Percentiles rank a stretch among this genome's conserved stretches.
phyloP scores from a whole-genome alignment of 2,329 filamentous ascomycete species.

The Cercospora sp. region DNA sequence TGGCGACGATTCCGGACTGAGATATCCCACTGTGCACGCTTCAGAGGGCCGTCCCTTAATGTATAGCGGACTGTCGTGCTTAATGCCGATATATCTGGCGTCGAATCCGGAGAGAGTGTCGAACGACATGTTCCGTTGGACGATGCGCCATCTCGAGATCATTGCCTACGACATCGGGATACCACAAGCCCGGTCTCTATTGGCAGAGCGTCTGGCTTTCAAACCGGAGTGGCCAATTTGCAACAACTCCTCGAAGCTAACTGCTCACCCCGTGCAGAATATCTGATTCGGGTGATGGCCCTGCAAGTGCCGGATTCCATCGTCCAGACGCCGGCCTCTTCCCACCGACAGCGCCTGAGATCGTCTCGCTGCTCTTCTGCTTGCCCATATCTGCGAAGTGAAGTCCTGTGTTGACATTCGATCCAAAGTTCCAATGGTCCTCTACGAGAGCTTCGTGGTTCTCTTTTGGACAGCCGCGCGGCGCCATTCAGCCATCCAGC shows the following conservation, averaged over 20 bases:
- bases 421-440: no score
- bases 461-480: background rate
- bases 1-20: constrained; percentile 6
- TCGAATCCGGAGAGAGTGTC: constrained; percentile 9
- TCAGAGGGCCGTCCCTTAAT: background rate
- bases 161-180: constrained; percentile 7
- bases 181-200: background rate
- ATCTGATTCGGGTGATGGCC: no score
- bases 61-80: constrained; percentile 7
- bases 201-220: background rate
- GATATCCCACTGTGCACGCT: background rate
- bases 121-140: constrained; percentile 12
- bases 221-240: no score
- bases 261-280: no score
- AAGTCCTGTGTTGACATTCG: no score
- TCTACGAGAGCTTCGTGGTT: background rate
- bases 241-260: no score
- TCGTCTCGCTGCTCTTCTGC: no score
- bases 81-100: constrained; percentile 20
- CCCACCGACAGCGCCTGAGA: no score
- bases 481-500: background rate
- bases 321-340: no score
- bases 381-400: no score
- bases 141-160: constrained; percentile 12
- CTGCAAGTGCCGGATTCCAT: no score